These are phyloP conservation scores for Glaciozyma martinii DNA, from an alignment of 768 basidiomycete genomes.

Conservation along the genomic window DNA sequence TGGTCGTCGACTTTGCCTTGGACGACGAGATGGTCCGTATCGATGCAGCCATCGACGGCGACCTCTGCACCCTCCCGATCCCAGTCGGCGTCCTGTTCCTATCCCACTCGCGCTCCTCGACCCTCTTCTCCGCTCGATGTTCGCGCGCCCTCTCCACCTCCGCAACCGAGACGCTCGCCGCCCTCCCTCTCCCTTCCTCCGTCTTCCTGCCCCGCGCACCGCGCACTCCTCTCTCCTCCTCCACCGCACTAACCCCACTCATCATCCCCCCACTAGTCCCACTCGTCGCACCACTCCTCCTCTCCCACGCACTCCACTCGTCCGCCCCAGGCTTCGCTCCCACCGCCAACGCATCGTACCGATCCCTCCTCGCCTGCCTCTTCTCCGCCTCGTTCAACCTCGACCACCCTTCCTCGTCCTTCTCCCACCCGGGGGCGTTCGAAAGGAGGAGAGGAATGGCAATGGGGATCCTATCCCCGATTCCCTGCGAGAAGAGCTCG, in stretches of 20 bases:
- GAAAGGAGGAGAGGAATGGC: conserved; percentile 11
- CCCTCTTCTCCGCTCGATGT: background rate
- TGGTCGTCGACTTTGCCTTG: background rate
- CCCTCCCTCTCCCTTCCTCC: no score
- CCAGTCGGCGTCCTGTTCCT: background rate
- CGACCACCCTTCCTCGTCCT: background rate
- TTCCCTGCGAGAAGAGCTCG: conserved; percentile 23
- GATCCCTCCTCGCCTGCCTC: conserved; percentile 10
- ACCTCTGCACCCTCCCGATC: background rate
- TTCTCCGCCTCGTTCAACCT: conserved; percentile 12
- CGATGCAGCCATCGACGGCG: conserved; percentile 5
- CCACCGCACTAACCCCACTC: background rate
- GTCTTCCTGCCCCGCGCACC: background rate
- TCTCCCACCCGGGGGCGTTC: background rate
- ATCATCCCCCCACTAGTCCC: background rate
- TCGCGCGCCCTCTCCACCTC: no score
- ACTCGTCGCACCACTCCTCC: conserved; percentile 1
- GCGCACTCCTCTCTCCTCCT: background rate
- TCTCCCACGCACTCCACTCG: background rate
- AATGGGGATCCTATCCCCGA: conserved; percentile 8
- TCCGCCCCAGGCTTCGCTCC: conserved; percentile 7
- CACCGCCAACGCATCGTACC: conserved; percentile 19
- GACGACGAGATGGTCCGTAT: conserved; percentile 8
- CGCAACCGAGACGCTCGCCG: no score
- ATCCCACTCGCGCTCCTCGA: background rate